These are phyloP conservation scores for Podaxis mareebaensis DNA, from an alignment of 768 basidiomycete species.

Conservation along the genomic window DNA sequence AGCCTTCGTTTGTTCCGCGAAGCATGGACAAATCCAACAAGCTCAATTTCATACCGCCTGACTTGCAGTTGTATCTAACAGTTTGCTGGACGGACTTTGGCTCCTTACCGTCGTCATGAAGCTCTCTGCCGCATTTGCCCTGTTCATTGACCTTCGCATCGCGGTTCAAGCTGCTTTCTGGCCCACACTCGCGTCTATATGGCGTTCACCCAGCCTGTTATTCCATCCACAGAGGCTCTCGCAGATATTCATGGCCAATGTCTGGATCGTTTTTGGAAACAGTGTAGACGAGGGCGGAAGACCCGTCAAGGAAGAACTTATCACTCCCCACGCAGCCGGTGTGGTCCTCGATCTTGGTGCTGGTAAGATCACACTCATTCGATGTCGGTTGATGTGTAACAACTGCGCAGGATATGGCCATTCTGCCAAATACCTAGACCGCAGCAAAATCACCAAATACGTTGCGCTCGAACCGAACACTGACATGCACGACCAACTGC, in stretches of 20 bases:
- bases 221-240: constrained; percentile 47
- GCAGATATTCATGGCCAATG: constrained; percentile 54
- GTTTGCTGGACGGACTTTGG: background rate
- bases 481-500: constrained; percentile 61
- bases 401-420: constrained; percentile 57
- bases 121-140: constrained; percentile 40
- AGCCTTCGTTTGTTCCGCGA: background rate
- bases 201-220: constrained; percentile 42
- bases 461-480: constrained; percentile 73
- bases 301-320: constrained; percentile 44
- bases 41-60: background rate
- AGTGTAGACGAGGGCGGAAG: constrained; percentile 44
- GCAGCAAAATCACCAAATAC: constrained; percentile 55
- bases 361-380: constrained; percentile 36
- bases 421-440: constrained; percentile 60
- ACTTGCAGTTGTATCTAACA: background rate
- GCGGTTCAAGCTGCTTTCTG: constrained; percentile 38
- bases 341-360: constrained; percentile 70
- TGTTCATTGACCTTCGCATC: constrained; percentile 42
- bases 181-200: constrained; percentile 46
- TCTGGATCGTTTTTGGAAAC: constrained; percentile 55
- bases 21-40: background rate
- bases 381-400: background rate
- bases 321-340: constrained; percentile 56
- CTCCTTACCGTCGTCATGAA: constrained; percentile 38